These are phyloP conservation scores for Adenanthera pavonina DNA, from an alignment of 306 rosid species.

Conservation along the genomic window DNA sequence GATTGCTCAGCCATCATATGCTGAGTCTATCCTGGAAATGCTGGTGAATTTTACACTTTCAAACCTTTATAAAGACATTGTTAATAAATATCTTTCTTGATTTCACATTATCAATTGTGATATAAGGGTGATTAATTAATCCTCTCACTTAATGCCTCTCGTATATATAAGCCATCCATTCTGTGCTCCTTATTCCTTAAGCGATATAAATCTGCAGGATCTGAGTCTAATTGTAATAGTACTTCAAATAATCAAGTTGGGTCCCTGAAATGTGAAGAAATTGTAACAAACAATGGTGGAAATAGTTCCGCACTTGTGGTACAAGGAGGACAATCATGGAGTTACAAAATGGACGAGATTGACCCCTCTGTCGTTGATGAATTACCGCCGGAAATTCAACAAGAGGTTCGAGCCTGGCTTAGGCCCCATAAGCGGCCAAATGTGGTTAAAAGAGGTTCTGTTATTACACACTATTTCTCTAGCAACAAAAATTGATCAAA, in stretches of 20 bases:
- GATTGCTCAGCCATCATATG: too few species aligned
- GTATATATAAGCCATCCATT: not conserved
- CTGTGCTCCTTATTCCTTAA: constrained; percentile 9
- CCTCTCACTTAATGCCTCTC: too few species aligned
- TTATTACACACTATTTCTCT: constrained; percentile 70
- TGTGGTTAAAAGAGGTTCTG: constrained; percentile 62
- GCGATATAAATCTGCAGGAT: constrained; percentile 39
- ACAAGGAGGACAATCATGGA: constrained; percentile 65
- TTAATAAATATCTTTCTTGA: not conserved
- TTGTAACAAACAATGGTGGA: constrained; percentile 28
- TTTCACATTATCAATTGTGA: not conserved
- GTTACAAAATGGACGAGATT: constrained; percentile 74
- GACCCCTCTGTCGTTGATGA: constrained; percentile 79
- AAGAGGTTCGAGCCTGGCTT: constrained; percentile 69
- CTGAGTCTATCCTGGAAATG: too few species aligned
- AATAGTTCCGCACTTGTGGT: constrained; percentile 32
- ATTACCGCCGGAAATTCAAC: constrained; percentile 85
- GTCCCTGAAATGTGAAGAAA: constrained; percentile 39
- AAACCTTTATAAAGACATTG: too few species aligned
- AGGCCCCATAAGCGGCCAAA: constrained; percentile 77
- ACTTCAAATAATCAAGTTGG: constrained; percentile 41
- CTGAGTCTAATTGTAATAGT: constrained; percentile 33
- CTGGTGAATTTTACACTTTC: too few species aligned
- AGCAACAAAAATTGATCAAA: constrained; percentile 58
- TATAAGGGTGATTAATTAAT: not conserved